Base-by-base conservation (phyloP, 1,139 yeast genomes). In the Kurtzmaniella quercitrusa region DNA sequence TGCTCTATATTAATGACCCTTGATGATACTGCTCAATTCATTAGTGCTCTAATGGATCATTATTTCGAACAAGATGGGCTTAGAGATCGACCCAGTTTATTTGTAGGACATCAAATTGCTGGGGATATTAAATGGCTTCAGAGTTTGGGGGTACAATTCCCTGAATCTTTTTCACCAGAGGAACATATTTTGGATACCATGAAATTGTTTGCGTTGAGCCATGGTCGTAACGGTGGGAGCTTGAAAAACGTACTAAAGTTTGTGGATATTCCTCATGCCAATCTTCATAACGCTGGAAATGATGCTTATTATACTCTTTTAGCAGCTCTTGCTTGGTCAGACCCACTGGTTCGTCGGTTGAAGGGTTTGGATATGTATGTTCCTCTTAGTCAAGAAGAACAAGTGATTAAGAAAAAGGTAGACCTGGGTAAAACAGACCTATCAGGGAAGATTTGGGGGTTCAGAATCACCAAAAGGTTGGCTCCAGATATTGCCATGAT, bases 261-360 rank as follows among this genome's bases (percentile, higher is more conserved):
- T 39, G 65, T 82, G 33, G 68, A 69, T 21, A 73, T 88, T 8
- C 90, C 93, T 0, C 81, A 81, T 57, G 77, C 85, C 0, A 75
- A 70, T 48, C 65, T 86, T 40, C 95, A 87, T 59, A 88, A 88
- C 59, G 95, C 91, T 1, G 93, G 85, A 7, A 88, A 88, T 56
- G 96, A 88, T 59, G 83, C 95, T 1, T 83, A 83, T 55, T 85
- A 76, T 54, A 86, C 95, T 0, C 60, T 87, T 43, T 48, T 79
- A 19, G 70, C 81, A 17, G 76, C 80, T 14, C 53, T 84, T 56
- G 68, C 74, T 34, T 60, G 81, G 47, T 68, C 82, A 42, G 89
- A 84, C 57, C 85, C 86, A 59, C 17, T 10, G 19, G 34, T 40
- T 8, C 27, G 45, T 8, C 38, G 12, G 15, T n/a, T 15, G 9